These are phyloP conservation scores for Botryotinia calthae DNA, from an alignment of 2,329 filamentous ascomycete genomes.

Conservation along the genomic window DNA sequence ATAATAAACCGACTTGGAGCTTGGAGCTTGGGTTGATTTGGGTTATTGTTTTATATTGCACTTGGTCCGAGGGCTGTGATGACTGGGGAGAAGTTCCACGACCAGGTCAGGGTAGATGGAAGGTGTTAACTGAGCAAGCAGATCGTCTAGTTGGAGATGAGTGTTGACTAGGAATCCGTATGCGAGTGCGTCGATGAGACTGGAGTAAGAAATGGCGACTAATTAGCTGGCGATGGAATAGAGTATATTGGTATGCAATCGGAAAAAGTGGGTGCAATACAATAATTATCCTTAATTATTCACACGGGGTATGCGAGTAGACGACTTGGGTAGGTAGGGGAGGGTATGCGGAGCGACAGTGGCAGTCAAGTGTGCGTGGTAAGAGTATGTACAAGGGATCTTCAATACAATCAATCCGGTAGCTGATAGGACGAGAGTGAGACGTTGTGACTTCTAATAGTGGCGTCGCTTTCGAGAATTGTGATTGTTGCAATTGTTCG, in stretches of 20 bases:
- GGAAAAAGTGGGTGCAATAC: neutral
- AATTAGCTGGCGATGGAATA: neutral
- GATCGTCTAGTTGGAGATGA: constrained; percentile 5
- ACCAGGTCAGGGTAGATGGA: neutral
- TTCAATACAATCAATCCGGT: neutral
- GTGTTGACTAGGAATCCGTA: neutral
- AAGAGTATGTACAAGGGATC: neutral
- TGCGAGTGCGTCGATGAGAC: neutral
- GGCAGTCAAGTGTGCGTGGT: neutral
- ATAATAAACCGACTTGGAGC: neutral
- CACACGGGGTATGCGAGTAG: neutral
- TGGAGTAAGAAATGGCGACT: neutral
- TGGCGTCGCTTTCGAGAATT: neutral
- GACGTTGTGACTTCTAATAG: neutral
- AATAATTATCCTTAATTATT: neutral
- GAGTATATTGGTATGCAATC: neutral
- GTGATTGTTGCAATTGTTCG: neutral
- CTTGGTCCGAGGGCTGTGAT: neutral
- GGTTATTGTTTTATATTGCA: neutral
- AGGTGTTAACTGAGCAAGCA: constrained; percentile 1
- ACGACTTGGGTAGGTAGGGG: neutral
- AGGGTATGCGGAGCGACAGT: neutral
- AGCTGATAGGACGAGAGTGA: neutral
- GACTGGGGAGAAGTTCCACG: neutral
- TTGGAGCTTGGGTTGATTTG: neutral